Percentiles rank a stretch among this genome's conserved stretches.
phyloP scores from a whole-genome alignment of 345 rosid genomes.

The Raphanus raphanistrum region DNA sequence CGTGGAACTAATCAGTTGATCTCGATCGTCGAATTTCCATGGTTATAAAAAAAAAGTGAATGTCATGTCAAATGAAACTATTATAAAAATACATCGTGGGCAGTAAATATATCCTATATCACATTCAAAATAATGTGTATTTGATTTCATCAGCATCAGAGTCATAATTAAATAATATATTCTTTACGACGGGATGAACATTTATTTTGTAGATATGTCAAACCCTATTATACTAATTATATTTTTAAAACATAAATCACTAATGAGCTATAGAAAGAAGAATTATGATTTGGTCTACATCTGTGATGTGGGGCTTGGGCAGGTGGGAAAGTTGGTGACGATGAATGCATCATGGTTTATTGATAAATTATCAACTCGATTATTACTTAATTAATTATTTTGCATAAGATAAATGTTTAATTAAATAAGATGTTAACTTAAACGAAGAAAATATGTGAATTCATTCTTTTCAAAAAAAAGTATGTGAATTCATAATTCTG shows the following conservation, averaged over 20 bases:
- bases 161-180: conserved; percentile 12
- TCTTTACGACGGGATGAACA: conserved; percentile 1
- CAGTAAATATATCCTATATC: background rate
- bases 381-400: background rate
- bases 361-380: conserved; percentile 15
- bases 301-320: conserved; percentile 29
- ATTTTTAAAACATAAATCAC: background rate
- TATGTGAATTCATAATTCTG: conserved; percentile 14
- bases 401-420: background rate
- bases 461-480: background rate
- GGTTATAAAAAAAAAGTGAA: no score
- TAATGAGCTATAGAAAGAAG: conserved; percentile 29
- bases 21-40: no score
- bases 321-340: conserved; percentile 43
- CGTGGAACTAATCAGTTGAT: no score
- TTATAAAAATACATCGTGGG: background rate
- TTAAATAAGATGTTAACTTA: background rate
- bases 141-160: background rate
- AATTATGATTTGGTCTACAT: conserved; percentile 36
- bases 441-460: background rate
- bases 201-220: conserved; percentile 31
- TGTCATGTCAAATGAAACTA: background rate
- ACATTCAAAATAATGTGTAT: background rate
- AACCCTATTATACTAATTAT: conserved; percentile 25
- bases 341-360: conserved; percentile 27